Evolutionary conservation across 108 stramenopile species (phyloP), one percentile per base, ranked within the genome.

Genomic region (Ochromonas danica): DNA sequence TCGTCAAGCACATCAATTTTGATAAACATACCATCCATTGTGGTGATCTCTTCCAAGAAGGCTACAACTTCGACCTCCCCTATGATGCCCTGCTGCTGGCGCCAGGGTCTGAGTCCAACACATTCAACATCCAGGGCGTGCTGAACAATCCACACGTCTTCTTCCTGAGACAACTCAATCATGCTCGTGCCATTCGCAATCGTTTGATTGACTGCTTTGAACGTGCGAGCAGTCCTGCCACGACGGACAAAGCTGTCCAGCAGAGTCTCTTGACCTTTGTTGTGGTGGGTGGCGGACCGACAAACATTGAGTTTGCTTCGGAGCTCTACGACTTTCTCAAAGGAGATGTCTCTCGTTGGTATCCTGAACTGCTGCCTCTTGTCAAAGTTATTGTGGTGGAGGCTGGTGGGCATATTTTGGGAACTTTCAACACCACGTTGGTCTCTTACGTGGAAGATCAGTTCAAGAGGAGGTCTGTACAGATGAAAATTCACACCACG

Each of bases 211-310:
- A 97, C 81, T 93, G 89, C 71, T 97, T 99, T 82, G 98, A 99
- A 86, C 85, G 92, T 30, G 96, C 98, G 0, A 84, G 93, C 31
- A 89, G 89, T 61, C 94, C 94, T 28, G 90, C 71, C 71, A 82
- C 90, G 27, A 78, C 87, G 27, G 72, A 75, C 25, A 78, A 86
- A 3, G 86, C 71, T 6, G 93, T 95, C 82, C 90, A 92, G 0
- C 43, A 85, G 40, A 88, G 94, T 27, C 85, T 99, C 0, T 91
- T 99, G 0, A 90, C 90, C 33, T 99, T 99, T 83, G 89, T 99
- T 67, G 92, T 99, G 2, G 96, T 97, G 1, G 98, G 94, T 2
- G 96, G 98, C 0, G 98, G 98, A 22, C 96, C 98, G 0, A 99
- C 96, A 33, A 89, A 88, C 33, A 94, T 96, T 79, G 96, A 97